Evolutionary conservation across 345 rosid genomes (phyloP), one percentile per base, ranked within the genome.

Genomic region (Gossypium longicalyx): DNA sequence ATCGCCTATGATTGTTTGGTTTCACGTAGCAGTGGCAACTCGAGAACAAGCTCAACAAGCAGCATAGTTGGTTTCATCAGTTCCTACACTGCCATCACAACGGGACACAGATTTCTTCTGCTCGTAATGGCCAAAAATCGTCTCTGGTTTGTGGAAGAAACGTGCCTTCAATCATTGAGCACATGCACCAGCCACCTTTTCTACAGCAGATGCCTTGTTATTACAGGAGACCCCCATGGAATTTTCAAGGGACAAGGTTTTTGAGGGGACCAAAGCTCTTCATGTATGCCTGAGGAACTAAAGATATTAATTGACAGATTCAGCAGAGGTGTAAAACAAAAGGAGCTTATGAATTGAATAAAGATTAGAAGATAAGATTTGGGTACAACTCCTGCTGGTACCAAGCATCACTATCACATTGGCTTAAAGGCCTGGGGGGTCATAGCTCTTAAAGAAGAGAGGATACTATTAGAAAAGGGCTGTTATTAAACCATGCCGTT

Each of bases 101-200:
- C 83, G 62, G 70, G 34, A 51, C 7, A 87, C 41, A 83, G 45
- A 86, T 78, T 75, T 63, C 82, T 69, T 77, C 84, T 16, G 62
- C 79, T 13, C 79, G 82, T 66, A 74, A 82, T 51, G 63, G 79
- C 27, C 84, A 82, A 76, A 86, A 84, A 66, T 76, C 81, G 9
- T 87, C 93, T 68, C 86, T 89, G 5, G 89, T 85, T 62, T 87
- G 92, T 76, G 86, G 90, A 64, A 87, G 92, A 81, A 89, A 82
- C 70, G 81, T 87, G 78, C 87, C 86, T 57, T 77, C 89, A 10
- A 82, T 85, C 75, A 73, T 34, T 84, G 43, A 83, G 84, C 78
- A 65, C 86, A 29, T 62, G 83, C 82, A 73, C 86, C 1, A 81
- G 83, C 70, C 89, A 89, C 65, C 70, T 87, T 34, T 84, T 12